Base-by-base conservation (phyloP, 768 basidiomycete genomes). In the Leccinum incarnatum region DNA sequence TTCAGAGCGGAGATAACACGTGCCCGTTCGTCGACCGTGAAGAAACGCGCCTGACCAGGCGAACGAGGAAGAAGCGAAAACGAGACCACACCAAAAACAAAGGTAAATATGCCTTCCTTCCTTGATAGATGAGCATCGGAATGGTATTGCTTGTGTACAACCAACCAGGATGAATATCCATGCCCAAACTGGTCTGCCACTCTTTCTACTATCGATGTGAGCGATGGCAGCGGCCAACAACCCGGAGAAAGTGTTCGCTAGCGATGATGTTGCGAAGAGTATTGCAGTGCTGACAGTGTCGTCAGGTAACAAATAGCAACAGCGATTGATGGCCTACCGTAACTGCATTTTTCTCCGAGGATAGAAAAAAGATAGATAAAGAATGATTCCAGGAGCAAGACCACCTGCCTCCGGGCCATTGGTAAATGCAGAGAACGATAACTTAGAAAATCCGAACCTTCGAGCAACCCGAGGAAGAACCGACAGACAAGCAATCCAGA, bases 161-260 rank as follows among this genome's bases (percentile, higher is more conserved):
- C 69, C 1, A 67, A 82, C 81, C 17, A 83, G 45, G 40, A 83
- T 81, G 62, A 84, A 83, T 62, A 84, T 78, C 85, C 83, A 86
- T 34, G 80, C 75, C 87, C 86, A 88, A 0, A 83, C 86, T 2
- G 80, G 75, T 54, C 72, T 77, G 5, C 83, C 81, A 2, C 73
- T 73, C 8, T 77, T 19, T 42, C 9, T 69, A 12, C 82, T 82
- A 53, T 86, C 68, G 77, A 88, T 83, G 14, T 83, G 69, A n/a
- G 77, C 65, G 52, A 89, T 85, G 1, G 77, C 84, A 32, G 83
- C 75, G 1, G 86, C 86, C 1, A 89, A 76, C 7, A 89, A 71
- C 46, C 88, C 87, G 5, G 85, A 86, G 63, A 87, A 86, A 0
- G 83, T 81, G 1, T 84, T 83, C 0, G 85, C 79, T 4, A 84